Evolutionary conservation across 495 filamentous ascomycete species (phyloP).

Genomic region (Antarctomyces pellizariae): DNA sequence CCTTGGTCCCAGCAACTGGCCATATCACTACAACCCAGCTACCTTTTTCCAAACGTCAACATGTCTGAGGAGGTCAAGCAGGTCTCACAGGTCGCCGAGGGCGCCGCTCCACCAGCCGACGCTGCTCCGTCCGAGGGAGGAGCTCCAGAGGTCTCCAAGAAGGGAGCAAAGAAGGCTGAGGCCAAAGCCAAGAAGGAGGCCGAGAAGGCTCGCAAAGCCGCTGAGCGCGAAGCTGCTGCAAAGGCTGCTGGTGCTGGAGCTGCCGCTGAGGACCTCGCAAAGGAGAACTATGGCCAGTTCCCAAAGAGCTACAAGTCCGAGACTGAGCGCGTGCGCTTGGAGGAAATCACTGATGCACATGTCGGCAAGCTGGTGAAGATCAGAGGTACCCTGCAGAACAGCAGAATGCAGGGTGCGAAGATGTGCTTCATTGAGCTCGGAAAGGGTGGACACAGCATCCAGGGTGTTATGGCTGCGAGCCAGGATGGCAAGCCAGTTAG

Average conservation of each 20-base stretch:
- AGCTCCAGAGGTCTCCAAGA: constrained; percentile 19
- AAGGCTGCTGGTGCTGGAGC: constrained; percentile 19
- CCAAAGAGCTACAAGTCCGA: constrained; percentile 8
- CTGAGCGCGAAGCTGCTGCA: constrained; percentile 21
- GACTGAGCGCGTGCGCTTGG: constrained; percentile 21
- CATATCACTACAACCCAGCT: no score
- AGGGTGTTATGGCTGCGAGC: constrained; percentile 40
- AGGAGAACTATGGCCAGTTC: constrained; percentile 40
- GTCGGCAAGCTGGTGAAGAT: constrained; percentile 57
- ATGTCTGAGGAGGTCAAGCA: no score
- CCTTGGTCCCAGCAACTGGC: no score
- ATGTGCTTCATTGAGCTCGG: constrained; percentile 79
- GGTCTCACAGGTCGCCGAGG: no score
- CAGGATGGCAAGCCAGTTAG: constrained; percentile 27
- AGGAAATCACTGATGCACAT: constrained; percentile 29
- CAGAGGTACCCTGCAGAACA: constrained; percentile 68
- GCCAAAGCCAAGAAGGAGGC: constrained; percentile 25
- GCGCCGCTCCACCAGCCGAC: constrained; percentile 1
- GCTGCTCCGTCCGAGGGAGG: constrained; percentile 2
- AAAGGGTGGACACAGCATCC: constrained; percentile 59
- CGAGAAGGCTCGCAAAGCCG: constrained; percentile 25
- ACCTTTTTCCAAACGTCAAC: no score
- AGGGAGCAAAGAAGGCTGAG: constrained; percentile 30
- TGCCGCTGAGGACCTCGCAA: constrained; percentile 43
- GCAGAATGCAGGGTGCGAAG: constrained; percentile 71